Conservation (phyloP, 1,284 basidiomycete genomes). For the Peniophora sp. region DNA sequence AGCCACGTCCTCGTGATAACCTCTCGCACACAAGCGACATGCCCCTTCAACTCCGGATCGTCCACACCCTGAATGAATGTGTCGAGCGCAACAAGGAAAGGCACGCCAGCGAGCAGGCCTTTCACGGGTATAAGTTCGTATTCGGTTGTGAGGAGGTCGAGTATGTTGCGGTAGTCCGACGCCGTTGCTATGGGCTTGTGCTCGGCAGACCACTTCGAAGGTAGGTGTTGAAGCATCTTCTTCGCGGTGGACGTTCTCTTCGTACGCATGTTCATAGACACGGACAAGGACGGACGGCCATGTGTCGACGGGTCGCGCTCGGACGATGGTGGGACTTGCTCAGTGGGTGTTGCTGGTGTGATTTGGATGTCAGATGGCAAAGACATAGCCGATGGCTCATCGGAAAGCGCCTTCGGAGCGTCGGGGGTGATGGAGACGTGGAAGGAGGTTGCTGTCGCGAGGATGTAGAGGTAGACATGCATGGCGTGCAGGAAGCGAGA, state of each 20-base stretch:
- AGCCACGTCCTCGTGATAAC: conserved; percentile 61
- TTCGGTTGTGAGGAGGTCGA: conserved; percentile 62
- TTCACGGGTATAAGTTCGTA: conserved; percentile 67
- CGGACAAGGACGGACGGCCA: conserved; percentile 9
- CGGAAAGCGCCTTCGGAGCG: conserved; percentile 16
- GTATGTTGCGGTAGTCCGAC: conserved; percentile 73
- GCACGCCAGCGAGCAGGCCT: conserved; percentile 70
- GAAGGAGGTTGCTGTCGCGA: conserved; percentile 63
- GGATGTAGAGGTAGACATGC: conserved; percentile 71
- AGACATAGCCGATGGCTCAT: not conserved
- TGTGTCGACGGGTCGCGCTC: conserved; percentile 8
- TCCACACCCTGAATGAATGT: conserved; percentile 38
- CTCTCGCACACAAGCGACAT: conserved; percentile 56
- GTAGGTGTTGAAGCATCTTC: conserved; percentile 22
- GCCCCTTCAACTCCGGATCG: conserved; percentile 33
- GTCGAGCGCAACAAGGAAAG: conserved; percentile 81
- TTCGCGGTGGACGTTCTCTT: conserved; percentile 8
- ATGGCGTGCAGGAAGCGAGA: conserved; percentile 71
- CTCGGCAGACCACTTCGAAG: conserved; percentile 32
- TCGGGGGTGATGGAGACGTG: conserved; percentile 28
- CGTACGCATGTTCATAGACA: conserved; percentile 7
- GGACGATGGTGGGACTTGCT: conserved; percentile 12
- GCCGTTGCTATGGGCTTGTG: conserved; percentile 51
- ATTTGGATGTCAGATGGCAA: conserved; percentile 20
- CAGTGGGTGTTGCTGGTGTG: conserved; percentile 28